These are phyloP conservation scores for Poa annua DNA, from an alignment of 176 grass and related monocot genomes.

Conservation along the genomic window DNA sequence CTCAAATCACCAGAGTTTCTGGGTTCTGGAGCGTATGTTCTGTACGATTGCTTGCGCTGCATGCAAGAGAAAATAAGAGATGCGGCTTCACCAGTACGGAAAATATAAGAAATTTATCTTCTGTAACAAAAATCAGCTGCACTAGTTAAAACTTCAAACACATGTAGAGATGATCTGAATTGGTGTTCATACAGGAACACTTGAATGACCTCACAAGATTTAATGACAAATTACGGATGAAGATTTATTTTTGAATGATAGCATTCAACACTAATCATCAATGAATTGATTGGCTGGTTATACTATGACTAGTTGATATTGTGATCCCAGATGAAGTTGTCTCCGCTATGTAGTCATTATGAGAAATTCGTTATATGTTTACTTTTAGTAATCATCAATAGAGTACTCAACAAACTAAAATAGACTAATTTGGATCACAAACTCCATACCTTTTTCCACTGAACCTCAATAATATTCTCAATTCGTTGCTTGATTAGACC, in stretches of 20 bases:
- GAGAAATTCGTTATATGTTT: not conserved
- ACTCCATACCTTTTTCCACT: constrained; percentile 67
- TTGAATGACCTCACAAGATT: not conserved
- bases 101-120: constrained; percentile 9
- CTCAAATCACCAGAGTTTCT: constrained; percentile 41
- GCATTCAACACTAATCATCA: constrained; percentile 6
- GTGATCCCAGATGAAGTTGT: constrained; percentile 17
- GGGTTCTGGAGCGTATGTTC: constrained; percentile 35
- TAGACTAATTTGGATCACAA: constrained; percentile 33
- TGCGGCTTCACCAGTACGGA: not conserved
- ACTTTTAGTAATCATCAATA: constrained; percentile 16
- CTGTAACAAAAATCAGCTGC: constrained; percentile 2
- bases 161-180: not conserved
- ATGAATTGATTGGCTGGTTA: not conserved
- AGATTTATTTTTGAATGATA: not conserved
- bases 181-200: not conserved
- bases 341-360: constrained; percentile 21
- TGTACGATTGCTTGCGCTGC: constrained; percentile 52
- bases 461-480: constrained; percentile 59
- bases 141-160: constrained; percentile 2
- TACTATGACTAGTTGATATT: not conserved
- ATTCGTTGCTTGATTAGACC: constrained; percentile 75
- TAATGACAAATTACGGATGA: constrained; percentile 5
- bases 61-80: constrained; percentile 30
- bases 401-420: constrained; percentile 7